Evolutionary conservation across 1,139 yeast species (phyloP).

Genomic region (Lodderomyces oxycetoniae): DNA sequence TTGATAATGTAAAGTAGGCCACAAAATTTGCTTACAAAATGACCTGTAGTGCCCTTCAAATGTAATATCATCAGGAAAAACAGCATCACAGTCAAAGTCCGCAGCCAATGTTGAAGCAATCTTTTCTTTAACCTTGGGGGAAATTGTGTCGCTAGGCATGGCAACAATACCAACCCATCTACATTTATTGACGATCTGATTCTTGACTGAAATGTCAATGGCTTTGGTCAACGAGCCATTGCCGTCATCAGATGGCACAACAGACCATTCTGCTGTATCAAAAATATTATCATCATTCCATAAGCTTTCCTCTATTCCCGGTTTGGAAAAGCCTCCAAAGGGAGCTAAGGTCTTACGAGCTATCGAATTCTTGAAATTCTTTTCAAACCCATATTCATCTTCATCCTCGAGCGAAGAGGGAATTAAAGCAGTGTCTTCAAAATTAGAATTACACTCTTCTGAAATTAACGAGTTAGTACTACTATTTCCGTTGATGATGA

Average conservation of each 20-base stretch:
- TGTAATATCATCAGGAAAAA: constrained; percentile 69
- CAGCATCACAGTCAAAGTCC: constrained; percentile 57
- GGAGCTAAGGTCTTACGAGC: constrained; percentile 47
- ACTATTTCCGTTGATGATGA: constrained; percentile 25
- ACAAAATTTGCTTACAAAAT: constrained; percentile 86
- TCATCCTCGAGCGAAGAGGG: constrained; percentile 16
- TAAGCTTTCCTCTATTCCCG: constrained; percentile 43
- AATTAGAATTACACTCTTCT: constrained; percentile 13
- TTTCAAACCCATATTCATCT: constrained; percentile 10
- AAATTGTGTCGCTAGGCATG: constrained; percentile 82
- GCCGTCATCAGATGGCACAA: constrained; percentile 68
- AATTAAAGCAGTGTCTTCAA: constrained; percentile 4
- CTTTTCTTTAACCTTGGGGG: constrained; percentile 46
- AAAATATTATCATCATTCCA: constrained; percentile 51
- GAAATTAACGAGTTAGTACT: constrained; percentile 31
- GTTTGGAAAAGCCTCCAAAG: constrained; percentile 71
- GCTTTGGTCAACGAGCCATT: constrained; percentile 90
- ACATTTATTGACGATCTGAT: constrained; percentile 42
- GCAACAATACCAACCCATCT: constrained; percentile 89
- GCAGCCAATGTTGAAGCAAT: constrained; percentile 43
- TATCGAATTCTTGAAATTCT: constrained; percentile 5
- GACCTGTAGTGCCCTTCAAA: constrained; percentile 87
- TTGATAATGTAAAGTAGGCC: constrained; percentile 97
- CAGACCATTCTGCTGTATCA: constrained; percentile 70
- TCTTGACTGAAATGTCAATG: constrained; percentile 55